These are phyloP conservation scores for Penicillium nucicola DNA, from an alignment of 495 filamentous ascomycete species.

Conservation along the genomic window DNA sequence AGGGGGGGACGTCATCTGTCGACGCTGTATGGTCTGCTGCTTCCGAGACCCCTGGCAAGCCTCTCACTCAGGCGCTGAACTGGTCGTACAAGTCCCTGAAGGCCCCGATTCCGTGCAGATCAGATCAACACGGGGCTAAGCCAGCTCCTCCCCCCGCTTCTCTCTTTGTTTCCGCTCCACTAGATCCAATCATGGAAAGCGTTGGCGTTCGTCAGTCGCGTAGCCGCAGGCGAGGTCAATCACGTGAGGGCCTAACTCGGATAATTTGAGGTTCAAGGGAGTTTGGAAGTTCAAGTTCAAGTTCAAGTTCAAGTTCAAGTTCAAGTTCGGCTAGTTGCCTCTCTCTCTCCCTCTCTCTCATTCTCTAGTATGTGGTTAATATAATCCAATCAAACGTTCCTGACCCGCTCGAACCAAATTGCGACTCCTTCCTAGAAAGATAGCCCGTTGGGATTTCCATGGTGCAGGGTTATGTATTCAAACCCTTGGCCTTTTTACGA, in stretches of 20 bases:
- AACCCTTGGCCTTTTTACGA: slow-evolving; percentile 18
- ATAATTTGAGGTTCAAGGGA: too few relatives aligned
- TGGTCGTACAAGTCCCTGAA: slow-evolving; percentile 7
- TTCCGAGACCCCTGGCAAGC: slow-evolving; percentile 4
- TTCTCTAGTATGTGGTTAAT: background rate
- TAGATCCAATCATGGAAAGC: slow-evolving; percentile 14
- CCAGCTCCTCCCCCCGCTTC: background rate
- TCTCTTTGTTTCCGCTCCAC: slow-evolving; percentile 10
- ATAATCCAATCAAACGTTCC: too few relatives aligned
- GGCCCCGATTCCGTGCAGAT: slow-evolving; percentile 30
- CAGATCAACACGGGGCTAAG: slow-evolving; percentile 23
- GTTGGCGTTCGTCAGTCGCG: slow-evolving; percentile 16
- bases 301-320: too few relatives aligned
- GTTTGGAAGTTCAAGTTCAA: too few relatives aligned
- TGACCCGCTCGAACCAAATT: background rate
- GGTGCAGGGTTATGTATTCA: background rate
- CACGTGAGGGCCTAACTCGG: slow-evolving; percentile 15
- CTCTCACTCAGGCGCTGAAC: background rate
- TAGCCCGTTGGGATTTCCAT: background rate
- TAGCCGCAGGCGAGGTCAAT: slow-evolving; percentile 20
- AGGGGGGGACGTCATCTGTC: background rate
- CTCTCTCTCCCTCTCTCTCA: too few relatives aligned
- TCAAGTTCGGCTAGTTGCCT: too few relatives aligned
- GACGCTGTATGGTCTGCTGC: slow-evolving; percentile 2
- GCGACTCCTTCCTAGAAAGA: background rate